Base-by-base conservation (phyloP, 225 moss, liverwort and hornwort species). In the Bryoerythrophyllum caledonicum region DNA sequence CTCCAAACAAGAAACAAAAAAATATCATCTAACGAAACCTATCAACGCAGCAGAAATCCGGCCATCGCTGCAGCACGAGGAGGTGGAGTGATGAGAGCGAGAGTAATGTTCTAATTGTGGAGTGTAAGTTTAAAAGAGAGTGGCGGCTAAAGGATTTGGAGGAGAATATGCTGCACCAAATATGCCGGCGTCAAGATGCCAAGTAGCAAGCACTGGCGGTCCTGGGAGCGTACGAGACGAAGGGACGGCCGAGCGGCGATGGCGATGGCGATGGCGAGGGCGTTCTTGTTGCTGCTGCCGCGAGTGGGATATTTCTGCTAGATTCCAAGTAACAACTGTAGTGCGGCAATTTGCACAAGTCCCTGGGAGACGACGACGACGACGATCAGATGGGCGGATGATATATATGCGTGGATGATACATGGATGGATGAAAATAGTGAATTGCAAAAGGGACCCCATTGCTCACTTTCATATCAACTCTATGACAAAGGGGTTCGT, bases 161-260 rank as follows among this genome's bases (percentile, higher is more conserved):
- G 27, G 15, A 71, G 72, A 60, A 72, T 72, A 72, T 72, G 72
- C 72, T 5, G 44, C 2, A 30, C 41, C 13, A 72, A 81, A 81
- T 81, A 85, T 85, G 75, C 84, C 52, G 13, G 0, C 10, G 52
- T n/a, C 52, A 21, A 53, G 53, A 68, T 67, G 76, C 74, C 74
- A 71, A 71, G 79, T 44, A 74, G 54, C 48, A 14, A 58, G 65
- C 19, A 19, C 48, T 17, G 48, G 46, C 8, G 44, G 26, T 10
- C 41, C 64, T 24, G 12, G 17, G 6, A 8, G 15, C 48, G 24
- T 19, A 1, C 26, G 14, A 32, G 9, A 8, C n/a, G 58, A 79
- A 67, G 49, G 77, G 44, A 55, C 73, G 74, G 60, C 48, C 34
- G 52, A 83, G 68, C 21, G 67, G 26, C 38, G 58, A 6, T 5